Evolutionary conservation across 1,139 yeast species (phyloP).

Genomic region (Pichia sp.): DNA sequence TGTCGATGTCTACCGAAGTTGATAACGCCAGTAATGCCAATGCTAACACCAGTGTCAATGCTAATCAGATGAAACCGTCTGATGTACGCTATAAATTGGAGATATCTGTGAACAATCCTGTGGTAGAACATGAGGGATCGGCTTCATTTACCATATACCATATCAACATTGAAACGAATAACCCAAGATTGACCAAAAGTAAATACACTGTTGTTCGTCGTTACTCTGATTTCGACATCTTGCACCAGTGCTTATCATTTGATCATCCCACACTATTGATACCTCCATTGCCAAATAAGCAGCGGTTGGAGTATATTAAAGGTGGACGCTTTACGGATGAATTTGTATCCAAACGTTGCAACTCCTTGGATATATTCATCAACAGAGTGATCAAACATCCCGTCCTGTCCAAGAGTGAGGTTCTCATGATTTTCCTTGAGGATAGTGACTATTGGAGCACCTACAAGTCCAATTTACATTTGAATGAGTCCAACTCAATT

Average conservation of each 20-base stretch:
- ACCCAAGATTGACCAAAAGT: slow-evolving; percentile 40
- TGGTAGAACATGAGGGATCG: slow-evolving; percentile 58
- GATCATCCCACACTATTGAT: slow-evolving; percentile 83
- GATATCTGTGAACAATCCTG: slow-evolving; percentile 8
- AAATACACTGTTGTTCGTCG: slow-evolving; percentile 35
- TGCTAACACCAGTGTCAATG: neutral
- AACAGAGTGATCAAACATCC: slow-evolving; percentile 73
- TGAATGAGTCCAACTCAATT: slow-evolving; percentile 21
- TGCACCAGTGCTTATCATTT: slow-evolving; percentile 66
- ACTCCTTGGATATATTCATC: slow-evolving; percentile 73
- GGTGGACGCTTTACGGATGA: slow-evolving; percentile 65
- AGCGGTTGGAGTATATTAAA: slow-evolving; percentile 82
- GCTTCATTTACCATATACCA: slow-evolving; percentile 79
- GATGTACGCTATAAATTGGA: neutral
- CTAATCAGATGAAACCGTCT: neutral
- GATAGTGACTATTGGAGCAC: slow-evolving; percentile 75
- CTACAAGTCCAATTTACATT: slow-evolving; percentile 54
- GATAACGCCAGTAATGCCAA: neutral
- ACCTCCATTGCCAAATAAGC: slow-evolving; percentile 94
- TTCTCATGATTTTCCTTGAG: slow-evolving; percentile 72
- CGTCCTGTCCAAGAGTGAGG: slow-evolving; percentile 60
- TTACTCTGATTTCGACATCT: slow-evolving; percentile 53
- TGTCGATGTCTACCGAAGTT: neutral
- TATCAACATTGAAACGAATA: slow-evolving; percentile 53
- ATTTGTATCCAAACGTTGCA: slow-evolving; percentile 80